Conservation (phyloP, 805 yeast genomes). For the Dipodascus geniculatus region DNA sequence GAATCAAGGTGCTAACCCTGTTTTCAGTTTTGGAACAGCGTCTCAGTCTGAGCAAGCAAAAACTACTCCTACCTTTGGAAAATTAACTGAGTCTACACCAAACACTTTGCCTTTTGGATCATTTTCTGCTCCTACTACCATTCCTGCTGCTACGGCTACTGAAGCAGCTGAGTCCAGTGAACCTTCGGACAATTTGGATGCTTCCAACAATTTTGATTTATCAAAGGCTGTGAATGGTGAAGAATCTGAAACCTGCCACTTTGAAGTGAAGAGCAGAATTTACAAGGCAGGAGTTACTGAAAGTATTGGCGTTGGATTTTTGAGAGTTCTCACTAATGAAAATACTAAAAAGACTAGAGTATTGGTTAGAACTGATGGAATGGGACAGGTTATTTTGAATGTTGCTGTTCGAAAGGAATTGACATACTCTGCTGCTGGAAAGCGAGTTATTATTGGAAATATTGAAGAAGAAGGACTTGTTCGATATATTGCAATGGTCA, state of each 20-base stretch:
- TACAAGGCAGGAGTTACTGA: constrained; percentile 45
- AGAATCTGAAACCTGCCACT: constrained; percentile 32
- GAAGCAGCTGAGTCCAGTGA: constrained; percentile 4
- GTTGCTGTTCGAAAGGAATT: constrained; percentile 45
- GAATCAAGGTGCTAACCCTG: neutral
- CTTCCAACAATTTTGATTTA: constrained; percentile 12
- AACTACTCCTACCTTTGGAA: neutral
- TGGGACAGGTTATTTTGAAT: constrained; percentile 68
- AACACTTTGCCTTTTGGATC: neutral
- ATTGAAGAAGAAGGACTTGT: constrained; percentile 37
- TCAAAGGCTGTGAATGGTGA: constrained; percentile 33
- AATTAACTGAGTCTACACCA: constrained; percentile 1
- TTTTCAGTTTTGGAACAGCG: neutral
- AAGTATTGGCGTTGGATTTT: constrained; percentile 40
- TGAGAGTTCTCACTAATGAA: constrained; percentile 56
- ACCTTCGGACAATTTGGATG: neutral
- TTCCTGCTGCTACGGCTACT: neutral
- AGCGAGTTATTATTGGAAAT: constrained; percentile 50
- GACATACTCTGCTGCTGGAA: constrained; percentile 49
- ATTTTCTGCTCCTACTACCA: neutral
- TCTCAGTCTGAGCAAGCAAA: neutral
- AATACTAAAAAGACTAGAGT: constrained; percentile 55
- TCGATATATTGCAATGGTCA: constrained; percentile 65
- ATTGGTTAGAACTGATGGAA: constrained; percentile 80
- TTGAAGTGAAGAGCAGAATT: constrained; percentile 53